Conservation (phyloP, 306 rosid species). For the Lagenaria siceraria region DNA sequence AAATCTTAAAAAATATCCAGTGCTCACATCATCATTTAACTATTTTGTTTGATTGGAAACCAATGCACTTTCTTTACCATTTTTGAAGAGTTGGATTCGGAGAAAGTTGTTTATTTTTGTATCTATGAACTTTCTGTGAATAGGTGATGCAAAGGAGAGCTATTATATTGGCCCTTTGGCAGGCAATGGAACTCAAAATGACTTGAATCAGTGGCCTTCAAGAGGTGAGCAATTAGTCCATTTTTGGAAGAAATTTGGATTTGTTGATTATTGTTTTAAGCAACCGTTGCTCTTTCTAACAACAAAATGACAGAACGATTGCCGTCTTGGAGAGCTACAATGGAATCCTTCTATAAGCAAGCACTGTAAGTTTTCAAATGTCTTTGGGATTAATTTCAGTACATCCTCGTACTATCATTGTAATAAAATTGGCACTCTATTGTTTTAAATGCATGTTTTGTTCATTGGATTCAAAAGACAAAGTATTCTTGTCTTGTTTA, state of each 20-base stretch:
- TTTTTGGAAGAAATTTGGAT: not conserved
- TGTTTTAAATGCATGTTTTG: not conserved
- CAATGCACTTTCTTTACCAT: not conserved
- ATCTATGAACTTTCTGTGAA: not conserved
- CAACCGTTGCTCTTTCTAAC: slow-evolving; percentile 4
- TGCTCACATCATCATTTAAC: not conserved
- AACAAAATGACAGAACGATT: slow-evolving; percentile 38
- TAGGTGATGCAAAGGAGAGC: slow-evolving; percentile 80
- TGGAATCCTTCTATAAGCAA: slow-evolving; percentile 43
- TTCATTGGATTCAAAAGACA: slow-evolving; percentile 5
- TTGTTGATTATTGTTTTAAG: not conserved
- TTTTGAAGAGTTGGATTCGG: not conserved
- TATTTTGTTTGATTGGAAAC: not conserved
- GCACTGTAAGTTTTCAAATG: slow-evolving; percentile 43
- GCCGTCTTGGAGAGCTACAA: slow-evolving; percentile 58
- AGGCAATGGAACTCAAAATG: slow-evolving; percentile 15
- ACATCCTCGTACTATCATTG: not conserved
- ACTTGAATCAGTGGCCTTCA: slow-evolving; percentile 80
- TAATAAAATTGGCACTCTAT: not conserved
- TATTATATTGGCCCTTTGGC: slow-evolving; percentile 52
- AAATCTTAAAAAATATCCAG: not conserved
- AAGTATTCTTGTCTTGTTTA: not conserved
- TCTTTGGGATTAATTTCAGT: not conserved
- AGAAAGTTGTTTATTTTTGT: not conserved
- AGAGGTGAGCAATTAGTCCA: slow-evolving; percentile 22